A percentile compares a stretch with the other conserved stretches of the same genome.
Conservation (phyloP, 1,139 yeast genomes). For the Saccharomyces hybrid region DNA sequence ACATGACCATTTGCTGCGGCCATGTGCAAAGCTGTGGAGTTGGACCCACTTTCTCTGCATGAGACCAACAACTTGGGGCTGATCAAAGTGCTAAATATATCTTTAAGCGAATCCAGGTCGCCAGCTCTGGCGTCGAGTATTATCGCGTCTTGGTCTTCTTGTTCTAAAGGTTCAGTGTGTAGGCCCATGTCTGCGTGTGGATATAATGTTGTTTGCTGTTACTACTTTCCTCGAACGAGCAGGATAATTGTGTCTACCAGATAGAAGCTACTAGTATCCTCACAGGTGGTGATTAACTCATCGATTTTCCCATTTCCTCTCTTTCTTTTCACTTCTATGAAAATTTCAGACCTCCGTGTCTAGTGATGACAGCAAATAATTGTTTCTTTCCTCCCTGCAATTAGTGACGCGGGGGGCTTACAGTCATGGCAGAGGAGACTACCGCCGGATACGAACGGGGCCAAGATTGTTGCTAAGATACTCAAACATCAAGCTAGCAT, state of each 20-base stretch:
- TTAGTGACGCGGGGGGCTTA: not conserved
- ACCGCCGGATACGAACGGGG: not conserved
- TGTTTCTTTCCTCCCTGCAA: not conserved
- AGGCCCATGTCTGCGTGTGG: constrained; percentile 30
- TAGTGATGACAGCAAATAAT: not conserved
- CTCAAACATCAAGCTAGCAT: too few species aligned
- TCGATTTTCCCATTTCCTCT: not conserved
- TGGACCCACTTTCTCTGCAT: constrained; percentile 43
- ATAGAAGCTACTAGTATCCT: not conserved
- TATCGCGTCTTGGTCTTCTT: constrained; percentile 77
- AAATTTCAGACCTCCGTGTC: not conserved
- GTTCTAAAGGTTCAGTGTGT: constrained; percentile 33
- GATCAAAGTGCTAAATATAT: constrained; percentile 58
- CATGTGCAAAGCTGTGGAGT: constrained; percentile 81
- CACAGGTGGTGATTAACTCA: not conserved
- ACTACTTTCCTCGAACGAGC: not conserved
- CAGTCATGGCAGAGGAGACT: not conserved
- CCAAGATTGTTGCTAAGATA: not conserved
- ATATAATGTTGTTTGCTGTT: not conserved
- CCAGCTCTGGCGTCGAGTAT: constrained; percentile 82
- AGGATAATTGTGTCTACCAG: not conserved
- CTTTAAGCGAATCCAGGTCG: constrained; percentile 65
- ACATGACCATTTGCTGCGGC: constrained; percentile 91
- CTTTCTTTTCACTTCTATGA: not conserved
- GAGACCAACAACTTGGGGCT: constrained; percentile 43